phyloP scores from a whole-genome alignment of 2,329 filamentous ascomycete genomes.

The Colletotrichum chrysophilum region DNA sequence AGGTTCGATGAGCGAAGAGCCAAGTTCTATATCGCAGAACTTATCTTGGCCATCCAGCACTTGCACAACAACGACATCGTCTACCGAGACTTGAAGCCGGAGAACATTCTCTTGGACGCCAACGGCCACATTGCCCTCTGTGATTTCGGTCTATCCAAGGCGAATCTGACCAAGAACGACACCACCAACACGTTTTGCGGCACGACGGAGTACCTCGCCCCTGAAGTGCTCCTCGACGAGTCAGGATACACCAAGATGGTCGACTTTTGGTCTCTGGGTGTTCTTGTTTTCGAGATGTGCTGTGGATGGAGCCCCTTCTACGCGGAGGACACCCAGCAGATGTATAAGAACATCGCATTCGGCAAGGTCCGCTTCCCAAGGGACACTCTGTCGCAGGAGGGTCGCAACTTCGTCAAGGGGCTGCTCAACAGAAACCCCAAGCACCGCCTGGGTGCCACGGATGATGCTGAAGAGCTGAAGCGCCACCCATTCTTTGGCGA shows the following conservation, averaged over 20 bases:
- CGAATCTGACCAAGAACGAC: conserved; percentile 94
- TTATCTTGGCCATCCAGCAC: conserved; percentile 93
- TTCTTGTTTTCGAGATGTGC: conserved; percentile 99
- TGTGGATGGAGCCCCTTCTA: conserved; percentile 99
- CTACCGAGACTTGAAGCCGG: conserved; percentile 95
- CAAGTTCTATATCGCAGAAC: conserved; percentile 98
- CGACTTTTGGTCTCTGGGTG: conserved; percentile 98
- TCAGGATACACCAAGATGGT: conserved; percentile 99
- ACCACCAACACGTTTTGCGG: conserved; percentile 99
- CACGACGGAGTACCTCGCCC: conserved; percentile 95
- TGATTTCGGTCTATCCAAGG: conserved; percentile 97
- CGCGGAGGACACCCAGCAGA: conserved; percentile 98
- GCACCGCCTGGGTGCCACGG: conserved; percentile 87
- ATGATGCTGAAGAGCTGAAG: conserved; percentile 94
- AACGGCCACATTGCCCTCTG: conserved; percentile 98
- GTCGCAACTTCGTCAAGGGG: conserved; percentile 97
- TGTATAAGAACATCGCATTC: conserved; percentile 99
- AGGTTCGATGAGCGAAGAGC: conserved; percentile 93
- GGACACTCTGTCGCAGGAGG: conserved; percentile 92
- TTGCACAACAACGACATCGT: conserved; percentile 97
- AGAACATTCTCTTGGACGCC: conserved; percentile 95
- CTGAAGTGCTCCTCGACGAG: conserved; percentile 93
- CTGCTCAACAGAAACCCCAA: conserved; percentile 96
- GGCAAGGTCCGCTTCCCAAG: conserved; percentile 96
- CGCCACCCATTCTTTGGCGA: conserved; percentile 93